Evolutionary conservation across 2,329 filamentous ascomycete species (phyloP).

Genomic region (Polychaeton citri): DNA sequence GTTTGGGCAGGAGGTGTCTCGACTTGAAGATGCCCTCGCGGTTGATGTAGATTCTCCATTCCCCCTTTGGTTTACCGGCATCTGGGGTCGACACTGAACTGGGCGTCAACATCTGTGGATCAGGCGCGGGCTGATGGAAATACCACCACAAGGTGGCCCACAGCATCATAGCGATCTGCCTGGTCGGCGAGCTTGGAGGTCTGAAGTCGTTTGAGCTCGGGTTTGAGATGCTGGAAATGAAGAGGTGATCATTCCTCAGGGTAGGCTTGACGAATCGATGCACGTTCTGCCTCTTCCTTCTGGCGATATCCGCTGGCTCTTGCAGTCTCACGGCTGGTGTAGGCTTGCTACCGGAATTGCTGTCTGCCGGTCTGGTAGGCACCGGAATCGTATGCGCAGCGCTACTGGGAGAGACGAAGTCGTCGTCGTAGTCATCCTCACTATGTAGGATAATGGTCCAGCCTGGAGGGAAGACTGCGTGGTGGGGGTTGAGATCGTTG

Average conservation of each 20-base stretch:
- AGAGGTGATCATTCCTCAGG: constrained; percentile 65
- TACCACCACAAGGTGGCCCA: constrained; percentile 96
- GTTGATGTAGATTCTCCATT: constrained; percentile 77
- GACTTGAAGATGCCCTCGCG: constrained; percentile 79
- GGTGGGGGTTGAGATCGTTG: constrained; percentile 54
- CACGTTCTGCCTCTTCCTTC: constrained; percentile 27
- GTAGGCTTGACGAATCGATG: constrained; percentile 64
- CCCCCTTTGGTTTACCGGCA: constrained; percentile 60
- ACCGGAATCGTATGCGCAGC: constrained; percentile 4
- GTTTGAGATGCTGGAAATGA: constrained; percentile 83
- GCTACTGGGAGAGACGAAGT: constrained; percentile 9
- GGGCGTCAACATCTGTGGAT: constrained; percentile 47
- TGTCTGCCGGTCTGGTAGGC: constrained; percentile 11
- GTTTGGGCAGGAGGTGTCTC: constrained; percentile 70
- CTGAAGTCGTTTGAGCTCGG: constrained; percentile 70
- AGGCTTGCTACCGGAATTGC: constrained; percentile 13
- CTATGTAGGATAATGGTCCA: constrained; percentile 84
- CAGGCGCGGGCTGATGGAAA: constrained; percentile 74
- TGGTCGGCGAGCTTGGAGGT: constrained; percentile 63
- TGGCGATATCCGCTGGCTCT: constrained; percentile 1
- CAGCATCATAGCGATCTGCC: constrained; percentile 92
- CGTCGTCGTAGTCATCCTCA: constrained; percentile 33
- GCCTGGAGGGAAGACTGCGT: constrained; percentile 64
- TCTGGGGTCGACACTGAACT: constrained; percentile 51
- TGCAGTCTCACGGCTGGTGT: constrained; percentile 3